Conservation (phyloP, 1,139 yeast genomes). For the Lipomyces yarrowii region DNA sequence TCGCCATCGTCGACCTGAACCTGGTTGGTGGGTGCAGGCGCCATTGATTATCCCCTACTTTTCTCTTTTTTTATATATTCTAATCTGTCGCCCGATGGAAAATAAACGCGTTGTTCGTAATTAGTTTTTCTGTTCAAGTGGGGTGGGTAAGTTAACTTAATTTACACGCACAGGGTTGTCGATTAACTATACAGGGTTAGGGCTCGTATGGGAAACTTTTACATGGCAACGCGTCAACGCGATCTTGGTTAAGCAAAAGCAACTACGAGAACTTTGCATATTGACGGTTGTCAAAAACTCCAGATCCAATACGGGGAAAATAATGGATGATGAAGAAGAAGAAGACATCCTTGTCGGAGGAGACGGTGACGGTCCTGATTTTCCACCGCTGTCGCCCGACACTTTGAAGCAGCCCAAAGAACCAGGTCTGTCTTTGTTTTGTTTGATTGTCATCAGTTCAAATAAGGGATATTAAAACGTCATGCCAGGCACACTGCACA, state of each 20-base stretch:
- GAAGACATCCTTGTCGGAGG: neutral
- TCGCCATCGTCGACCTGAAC: constrained; percentile 21
- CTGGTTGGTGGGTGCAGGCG: constrained; percentile 27
- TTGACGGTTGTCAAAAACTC: too few relatives aligned
- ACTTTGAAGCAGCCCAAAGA: neutral
- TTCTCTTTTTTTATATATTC: neutral
- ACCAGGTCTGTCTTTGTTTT: neutral
- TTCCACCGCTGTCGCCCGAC: neutral
- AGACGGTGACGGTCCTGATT: neutral
- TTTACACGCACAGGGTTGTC: neutral
- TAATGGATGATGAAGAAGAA: neutral
- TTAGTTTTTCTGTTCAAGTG: too few relatives aligned
- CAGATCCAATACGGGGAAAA: neutral
- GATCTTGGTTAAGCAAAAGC: neutral
- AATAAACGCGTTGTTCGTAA: too few relatives aligned
- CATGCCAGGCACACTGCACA: constrained; percentile 2
- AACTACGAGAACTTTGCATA: too few relatives aligned
- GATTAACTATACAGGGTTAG: neutral
- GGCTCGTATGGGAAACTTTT: neutral
- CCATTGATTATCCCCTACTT: constrained; percentile 9
- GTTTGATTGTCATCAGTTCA: too few relatives aligned
- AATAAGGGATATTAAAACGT: too few relatives aligned
- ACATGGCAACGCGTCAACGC: too few relatives aligned
- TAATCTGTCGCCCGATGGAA: neutral
- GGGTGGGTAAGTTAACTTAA: too few relatives aligned